Evolutionary conservation across 345 rosid genomes (phyloP).

Genomic region (Eucalyptus viminalis): DNA sequence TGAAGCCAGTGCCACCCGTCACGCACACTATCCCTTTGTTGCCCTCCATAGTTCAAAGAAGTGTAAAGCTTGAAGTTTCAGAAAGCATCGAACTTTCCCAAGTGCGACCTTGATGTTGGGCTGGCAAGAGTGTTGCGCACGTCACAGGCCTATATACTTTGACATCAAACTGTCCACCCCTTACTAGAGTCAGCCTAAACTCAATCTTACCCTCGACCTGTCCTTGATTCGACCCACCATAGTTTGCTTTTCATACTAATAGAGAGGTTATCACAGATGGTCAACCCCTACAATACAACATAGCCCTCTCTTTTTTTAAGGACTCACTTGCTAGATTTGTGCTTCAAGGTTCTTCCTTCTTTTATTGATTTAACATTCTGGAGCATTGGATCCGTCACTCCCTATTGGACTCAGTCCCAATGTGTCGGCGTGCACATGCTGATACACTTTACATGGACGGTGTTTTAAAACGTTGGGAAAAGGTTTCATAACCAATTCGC

Average conservation of each 20-base stretch:
- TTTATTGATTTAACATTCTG: neutral
- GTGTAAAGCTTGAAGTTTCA: neutral
- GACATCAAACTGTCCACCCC: neutral
- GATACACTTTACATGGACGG: neutral
- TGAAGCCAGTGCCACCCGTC: conserved; percentile 82
- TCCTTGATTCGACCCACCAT: neutral
- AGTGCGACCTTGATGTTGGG: neutral
- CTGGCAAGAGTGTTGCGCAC: neutral
- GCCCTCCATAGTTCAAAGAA: neutral
- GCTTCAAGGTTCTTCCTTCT: neutral
- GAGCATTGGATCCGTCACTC: neutral
- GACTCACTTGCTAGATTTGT: neutral
- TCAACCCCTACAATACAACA: too few species aligned
- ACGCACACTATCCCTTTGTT: conserved; percentile 33
- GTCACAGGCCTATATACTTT: too few species aligned
- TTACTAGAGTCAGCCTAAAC: neutral
- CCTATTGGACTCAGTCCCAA: neutral
- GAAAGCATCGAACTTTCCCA: neutral
- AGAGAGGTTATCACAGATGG: too few species aligned
- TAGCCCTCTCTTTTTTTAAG: neutral
- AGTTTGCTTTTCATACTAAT: too few species aligned
- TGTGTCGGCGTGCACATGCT: neutral
- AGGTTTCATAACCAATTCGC: neutral
- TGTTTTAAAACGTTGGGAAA: neutral
- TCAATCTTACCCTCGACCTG: neutral